Conservation (phyloP, 2,329 filamentous ascomycete genomes). For the Hirsutella minnesotensis region DNA sequence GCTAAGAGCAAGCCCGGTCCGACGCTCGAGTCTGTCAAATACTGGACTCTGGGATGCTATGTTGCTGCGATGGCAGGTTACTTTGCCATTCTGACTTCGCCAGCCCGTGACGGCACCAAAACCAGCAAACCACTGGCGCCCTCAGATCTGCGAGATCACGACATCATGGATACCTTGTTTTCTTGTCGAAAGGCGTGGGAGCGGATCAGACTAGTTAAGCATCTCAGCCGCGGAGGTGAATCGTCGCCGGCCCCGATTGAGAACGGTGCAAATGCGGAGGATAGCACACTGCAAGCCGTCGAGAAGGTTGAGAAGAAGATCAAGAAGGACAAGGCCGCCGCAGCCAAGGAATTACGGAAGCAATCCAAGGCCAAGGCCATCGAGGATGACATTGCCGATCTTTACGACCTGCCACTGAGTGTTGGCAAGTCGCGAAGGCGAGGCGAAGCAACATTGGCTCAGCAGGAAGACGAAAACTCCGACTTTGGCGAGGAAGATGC, state of each 20-base stretch:
- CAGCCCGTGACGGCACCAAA: conserved; percentile 47
- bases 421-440: conserved; percentile 30
- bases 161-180: conserved; percentile 77
- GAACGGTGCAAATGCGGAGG: conserved; percentile 7
- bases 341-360: conserved; percentile 28
- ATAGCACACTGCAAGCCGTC: conserved; percentile 12
- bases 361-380: conserved; percentile 45
- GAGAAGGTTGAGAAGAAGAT: conserved; percentile 17
- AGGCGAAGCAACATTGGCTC: conserved; percentile 18
- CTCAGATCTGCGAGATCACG: conserved; percentile 74
- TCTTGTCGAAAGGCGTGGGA: conserved; percentile 74
- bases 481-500: conserved; percentile 88
- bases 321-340: conserved; percentile 24
- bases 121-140: conserved; percentile 54
- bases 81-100: conserved; percentile 83
- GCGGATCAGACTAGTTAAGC: conserved; percentile 53
- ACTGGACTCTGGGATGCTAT: conserved; percentile 74
- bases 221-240: conserved; percentile 28
- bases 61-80: conserved; percentile 83
- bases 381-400: conserved; percentile 57
- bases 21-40: conserved; percentile 57
- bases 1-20: conserved; percentile 39
- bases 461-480: conserved; percentile 52
- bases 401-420: conserved; percentile 48
- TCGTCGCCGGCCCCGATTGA: conserved; percentile 13